phyloP scores from a whole-genome alignment of 805 yeast species.

The Spathaspora gorwiae region DNA sequence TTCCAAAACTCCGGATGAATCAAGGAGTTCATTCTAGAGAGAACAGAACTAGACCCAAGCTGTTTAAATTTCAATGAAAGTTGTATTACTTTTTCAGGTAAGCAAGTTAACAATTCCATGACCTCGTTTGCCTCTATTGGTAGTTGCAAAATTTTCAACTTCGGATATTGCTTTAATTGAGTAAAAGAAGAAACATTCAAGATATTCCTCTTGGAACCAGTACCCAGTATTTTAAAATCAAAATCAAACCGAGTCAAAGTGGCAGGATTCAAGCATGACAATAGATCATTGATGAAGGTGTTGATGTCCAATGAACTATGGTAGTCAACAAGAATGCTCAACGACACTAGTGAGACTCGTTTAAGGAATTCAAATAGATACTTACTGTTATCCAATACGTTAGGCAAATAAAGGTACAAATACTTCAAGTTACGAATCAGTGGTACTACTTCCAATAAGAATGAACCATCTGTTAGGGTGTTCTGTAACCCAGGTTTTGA shows the following conservation, averaged over 20 bases:
- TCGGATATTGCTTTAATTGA: no score
- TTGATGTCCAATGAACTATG: no score
- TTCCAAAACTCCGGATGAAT: background rate
- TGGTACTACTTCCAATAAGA: background rate
- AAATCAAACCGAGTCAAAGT: background rate
- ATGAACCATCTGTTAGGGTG: background rate
- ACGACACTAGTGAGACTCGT: background rate
- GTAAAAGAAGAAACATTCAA: no score
- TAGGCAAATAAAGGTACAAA: background rate
- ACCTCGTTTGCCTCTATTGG: no score
- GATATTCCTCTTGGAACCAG: background rate
- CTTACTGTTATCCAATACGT: background rate
- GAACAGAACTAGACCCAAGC: no score
- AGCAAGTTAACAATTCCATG: no score
- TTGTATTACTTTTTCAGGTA: no score
- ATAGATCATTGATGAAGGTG: background rate
- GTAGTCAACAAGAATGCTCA: no score
- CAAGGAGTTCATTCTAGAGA: background rate
- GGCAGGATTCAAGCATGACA: background rate
- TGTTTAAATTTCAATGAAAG: no score
- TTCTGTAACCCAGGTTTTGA: background rate
- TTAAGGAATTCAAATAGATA: background rate
- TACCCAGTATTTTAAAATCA: conserved; percentile 1
- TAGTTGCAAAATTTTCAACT: no score
- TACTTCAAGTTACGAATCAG: no score